Evolutionary conservation across 140 eudicot species (phyloP).

Genomic region (Cichorium intybus): DNA sequence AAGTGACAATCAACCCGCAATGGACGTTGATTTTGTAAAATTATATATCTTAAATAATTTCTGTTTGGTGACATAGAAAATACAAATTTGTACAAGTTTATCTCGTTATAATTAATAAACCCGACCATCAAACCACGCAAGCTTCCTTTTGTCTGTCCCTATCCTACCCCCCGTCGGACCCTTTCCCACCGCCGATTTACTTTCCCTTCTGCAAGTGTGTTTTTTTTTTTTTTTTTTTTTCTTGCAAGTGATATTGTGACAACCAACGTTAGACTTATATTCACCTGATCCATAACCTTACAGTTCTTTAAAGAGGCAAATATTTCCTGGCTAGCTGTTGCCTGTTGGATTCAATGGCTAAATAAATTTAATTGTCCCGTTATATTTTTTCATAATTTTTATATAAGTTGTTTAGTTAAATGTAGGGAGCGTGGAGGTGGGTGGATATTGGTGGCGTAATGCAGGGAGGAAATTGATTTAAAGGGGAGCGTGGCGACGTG

Average conservation of each 20-base stretch:
- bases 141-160: neutral
- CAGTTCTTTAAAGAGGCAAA: neutral
- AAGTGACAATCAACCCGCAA: neutral
- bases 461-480: constrained; percentile 26
- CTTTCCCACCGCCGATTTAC: neutral
- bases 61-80: neutral
- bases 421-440: constrained; percentile 25
- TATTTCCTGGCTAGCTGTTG: no score
- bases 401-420: neutral
- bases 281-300: no score
- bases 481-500: constrained; percentile 25
- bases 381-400: neutral
- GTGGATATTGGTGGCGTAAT: constrained; percentile 38
- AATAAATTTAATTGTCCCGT: neutral
- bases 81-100: no score
- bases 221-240: no score
- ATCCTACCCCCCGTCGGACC: neutral
- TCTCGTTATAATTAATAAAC: no score
- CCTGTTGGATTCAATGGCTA: neutral
- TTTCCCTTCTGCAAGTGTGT: no score
- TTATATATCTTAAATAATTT: no score
- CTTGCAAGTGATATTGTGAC: no score
- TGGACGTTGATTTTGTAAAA: neutral
- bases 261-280: no score
- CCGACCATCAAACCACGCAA: neutral